Percentiles rank a stretch among this genome's conserved stretches.
Evolutionary conservation across 768 basidiomycete genomes (phyloP).

Genomic region (Crepidotus variabilis): DNA sequence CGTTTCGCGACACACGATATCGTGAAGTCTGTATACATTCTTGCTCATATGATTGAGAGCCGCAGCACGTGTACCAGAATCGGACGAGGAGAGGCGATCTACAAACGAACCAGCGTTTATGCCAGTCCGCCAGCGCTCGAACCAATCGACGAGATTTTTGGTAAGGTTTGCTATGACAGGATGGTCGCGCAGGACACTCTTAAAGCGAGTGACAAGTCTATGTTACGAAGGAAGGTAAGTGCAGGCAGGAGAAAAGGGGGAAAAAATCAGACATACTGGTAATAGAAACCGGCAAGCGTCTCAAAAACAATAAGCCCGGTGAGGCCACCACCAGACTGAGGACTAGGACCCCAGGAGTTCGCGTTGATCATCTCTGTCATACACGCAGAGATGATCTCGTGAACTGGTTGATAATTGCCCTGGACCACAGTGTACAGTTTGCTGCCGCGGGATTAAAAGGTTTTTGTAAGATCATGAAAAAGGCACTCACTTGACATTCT

Average conservation of each 20-base stretch:
- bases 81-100: slow-evolving; percentile 35
- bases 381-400: no score
- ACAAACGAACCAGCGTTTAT: slow-evolving; percentile 39
- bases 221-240: not conserved
- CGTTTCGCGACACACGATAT: no score
- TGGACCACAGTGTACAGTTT: no score
- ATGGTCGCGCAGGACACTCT: slow-evolving; percentile 44
- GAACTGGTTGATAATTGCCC: no score
- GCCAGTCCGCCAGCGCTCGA: slow-evolving; percentile 42
- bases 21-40: no score
- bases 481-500: no score
- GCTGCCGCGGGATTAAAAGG: no score
- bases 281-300: slow-evolving; percentile 42
- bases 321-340: no score
- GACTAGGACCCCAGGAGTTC: no score
- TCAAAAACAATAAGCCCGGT: slow-evolving; percentile 27
- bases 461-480: no score
- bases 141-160: slow-evolving; percentile 41
- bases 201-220: slow-evolving; percentile 58
- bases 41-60: slow-evolving; percentile 19
- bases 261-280: slow-evolving; percentile 38
- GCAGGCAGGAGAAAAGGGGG: slow-evolving; percentile 14
- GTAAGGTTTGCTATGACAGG: slow-evolving; percentile 41
- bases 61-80: slow-evolving; percentile 29
- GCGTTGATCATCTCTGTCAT: no score